phyloP scores from a whole-genome alignment of 352 stramenopile genomes.

The Globisporangium nunn region DNA sequence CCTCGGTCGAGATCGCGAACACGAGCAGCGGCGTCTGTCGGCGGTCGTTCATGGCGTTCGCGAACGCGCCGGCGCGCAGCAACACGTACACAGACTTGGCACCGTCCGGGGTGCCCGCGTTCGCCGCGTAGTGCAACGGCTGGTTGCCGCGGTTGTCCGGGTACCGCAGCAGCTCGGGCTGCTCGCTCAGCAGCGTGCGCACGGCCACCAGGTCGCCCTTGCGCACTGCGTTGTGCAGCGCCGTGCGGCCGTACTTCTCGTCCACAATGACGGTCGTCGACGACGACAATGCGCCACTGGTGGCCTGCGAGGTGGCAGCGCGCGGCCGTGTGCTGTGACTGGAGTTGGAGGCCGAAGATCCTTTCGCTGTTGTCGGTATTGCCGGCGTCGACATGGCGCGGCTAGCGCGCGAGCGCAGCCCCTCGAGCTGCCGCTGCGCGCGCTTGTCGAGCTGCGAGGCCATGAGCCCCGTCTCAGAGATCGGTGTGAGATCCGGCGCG shows the following conservation, averaged over 20 bases:
- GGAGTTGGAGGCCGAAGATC: neutral
- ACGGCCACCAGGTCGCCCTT: conserved; percentile 37
- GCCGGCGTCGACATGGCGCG: conserved; percentile 10
- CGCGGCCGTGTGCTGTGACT: conserved; percentile 4
- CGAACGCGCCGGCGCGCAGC: conserved; percentile 36
- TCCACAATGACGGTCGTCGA: conserved; percentile 9
- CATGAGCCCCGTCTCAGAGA: conserved; percentile 53
- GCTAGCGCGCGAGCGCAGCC: conserved; percentile 4
- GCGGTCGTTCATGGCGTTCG: conserved; percentile 45
- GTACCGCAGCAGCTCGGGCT: conserved; percentile 29
- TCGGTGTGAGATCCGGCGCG: conserved; percentile 40
- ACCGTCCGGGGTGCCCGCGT: conserved; percentile 22
- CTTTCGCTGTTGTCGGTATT: too few relatives aligned
- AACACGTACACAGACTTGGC: conserved; percentile 35
- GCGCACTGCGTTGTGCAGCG: conserved; percentile 43
- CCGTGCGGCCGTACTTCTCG: conserved; percentile 36
- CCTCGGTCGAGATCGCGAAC: conserved; percentile 44
- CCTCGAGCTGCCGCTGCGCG: conserved; percentile 10
- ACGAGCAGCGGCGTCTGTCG: conserved; percentile 46
- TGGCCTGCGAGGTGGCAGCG: neutral
- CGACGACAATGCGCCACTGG: neutral
- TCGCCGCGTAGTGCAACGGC: conserved; percentile 52
- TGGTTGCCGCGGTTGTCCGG: conserved; percentile 47
- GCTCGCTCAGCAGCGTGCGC: conserved; percentile 19
- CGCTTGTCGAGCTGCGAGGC: conserved; percentile 12